These are phyloP conservation scores for Phytophthora cactorum DNA, from an alignment of 352 stramenopile genomes.

Conservation along the genomic window DNA sequence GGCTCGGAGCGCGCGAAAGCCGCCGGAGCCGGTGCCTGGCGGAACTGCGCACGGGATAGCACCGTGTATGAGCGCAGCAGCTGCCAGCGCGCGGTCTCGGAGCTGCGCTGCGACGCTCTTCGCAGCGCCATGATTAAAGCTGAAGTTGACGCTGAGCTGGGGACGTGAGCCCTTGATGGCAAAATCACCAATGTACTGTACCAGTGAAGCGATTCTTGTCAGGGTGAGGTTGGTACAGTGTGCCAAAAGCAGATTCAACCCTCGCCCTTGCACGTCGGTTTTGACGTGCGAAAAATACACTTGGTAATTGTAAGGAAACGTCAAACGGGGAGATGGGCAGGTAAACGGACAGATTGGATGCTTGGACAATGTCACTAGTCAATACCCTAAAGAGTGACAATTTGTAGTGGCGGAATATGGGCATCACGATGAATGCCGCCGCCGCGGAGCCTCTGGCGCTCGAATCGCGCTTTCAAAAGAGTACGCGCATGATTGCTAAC, in stretches of 20 bases:
- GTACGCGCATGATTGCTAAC: conserved; percentile 16
- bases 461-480: conserved; percentile 31
- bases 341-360: conserved; percentile 31
- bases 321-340: background rate
- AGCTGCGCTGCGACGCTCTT: conserved; percentile 7
- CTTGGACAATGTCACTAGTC: conserved; percentile 1
- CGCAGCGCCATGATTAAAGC: conserved; percentile 30
- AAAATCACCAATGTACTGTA: conserved; percentile 26
- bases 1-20: conserved; percentile 43
- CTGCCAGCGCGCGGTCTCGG: conserved; percentile 22
- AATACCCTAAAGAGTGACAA: background rate
- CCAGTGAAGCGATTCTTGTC: background rate
- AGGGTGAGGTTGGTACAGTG: conserved; percentile 2
- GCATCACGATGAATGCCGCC: conserved; percentile 3
- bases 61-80: conserved; percentile 53
- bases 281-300: conserved; percentile 19
- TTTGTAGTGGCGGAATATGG: conserved; percentile 4
- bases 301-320: conserved; percentile 22
- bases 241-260: conserved; percentile 22
- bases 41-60: conserved; percentile 60
- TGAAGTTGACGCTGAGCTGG: background rate
- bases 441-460: conserved; percentile 13
- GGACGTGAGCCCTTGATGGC: conserved; percentile 16
- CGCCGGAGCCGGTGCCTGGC: conserved; percentile 50
- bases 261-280: conserved; percentile 20